Conservation (phyloP, 2,329 filamentous ascomycete species). For the Phaeosphaeria sp. region DNA sequence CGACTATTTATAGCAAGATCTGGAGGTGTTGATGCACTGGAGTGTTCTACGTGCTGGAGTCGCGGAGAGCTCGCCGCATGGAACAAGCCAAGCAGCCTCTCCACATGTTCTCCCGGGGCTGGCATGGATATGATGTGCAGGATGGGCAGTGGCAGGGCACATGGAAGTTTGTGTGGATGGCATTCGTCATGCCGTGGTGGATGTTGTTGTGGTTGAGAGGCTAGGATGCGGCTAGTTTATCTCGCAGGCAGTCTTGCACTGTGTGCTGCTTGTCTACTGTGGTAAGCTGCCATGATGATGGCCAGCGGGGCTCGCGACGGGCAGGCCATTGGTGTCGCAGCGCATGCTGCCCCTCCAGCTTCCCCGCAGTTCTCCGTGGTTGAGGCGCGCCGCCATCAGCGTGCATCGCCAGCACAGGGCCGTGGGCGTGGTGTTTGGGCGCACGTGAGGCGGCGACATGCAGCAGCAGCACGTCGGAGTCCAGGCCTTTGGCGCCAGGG, state of each 20-base stretch:
- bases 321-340: not conserved
- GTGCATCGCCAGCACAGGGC: not conserved
- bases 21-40: not conserved
- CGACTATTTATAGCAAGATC: not conserved
- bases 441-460: constrained; percentile 5
- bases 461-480: constrained; percentile 9
- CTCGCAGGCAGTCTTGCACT: not conserved
- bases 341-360: not conserved
- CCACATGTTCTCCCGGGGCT: not conserved
- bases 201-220: constrained; percentile 4
- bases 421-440: constrained; percentile 3
- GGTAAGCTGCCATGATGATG: no score
- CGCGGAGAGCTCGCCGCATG: not conserved
- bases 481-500: constrained; percentile 11
- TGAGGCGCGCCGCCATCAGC: constrained; percentile 2
- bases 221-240: not conserved
- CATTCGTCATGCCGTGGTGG: not conserved
- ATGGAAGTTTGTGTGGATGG: not conserved
- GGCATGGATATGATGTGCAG: not conserved
- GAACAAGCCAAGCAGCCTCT: not conserved
- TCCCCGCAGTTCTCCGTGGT: constrained; percentile 1
- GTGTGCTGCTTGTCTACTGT: not conserved
- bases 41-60: not conserved
- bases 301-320: not conserved
- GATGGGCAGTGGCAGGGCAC: constrained; percentile 1